Base-by-base conservation (phyloP, 805 yeast genomes). In the Zygotorulaspora danielsina region DNA sequence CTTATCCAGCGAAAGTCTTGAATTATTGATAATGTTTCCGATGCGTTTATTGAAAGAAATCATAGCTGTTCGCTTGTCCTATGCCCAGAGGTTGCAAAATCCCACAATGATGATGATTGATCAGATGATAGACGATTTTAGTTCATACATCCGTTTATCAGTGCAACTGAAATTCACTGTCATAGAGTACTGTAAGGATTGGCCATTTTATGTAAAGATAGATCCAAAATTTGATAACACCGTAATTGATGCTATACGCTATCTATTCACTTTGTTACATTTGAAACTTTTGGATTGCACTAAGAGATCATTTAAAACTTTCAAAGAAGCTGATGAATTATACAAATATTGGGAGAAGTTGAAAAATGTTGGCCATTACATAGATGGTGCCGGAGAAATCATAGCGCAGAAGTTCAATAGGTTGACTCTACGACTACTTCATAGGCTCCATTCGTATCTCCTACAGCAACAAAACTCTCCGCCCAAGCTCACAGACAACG, bases 91-190 rank as follows among this genome's bases (percentile, higher is more conserved):
- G 54, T 64, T 90, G 34, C 77, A 74, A 37, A 84, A 82, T 52
- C 96, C 96, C 1, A 88, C 97, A 0, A 77, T 89, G 79, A 84
- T 87, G 88, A 85, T 87, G 81, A 85, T 93, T 50, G 98, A 93
- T 61, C 96, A 90, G 63, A 82, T 87, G 74, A 75, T 90, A 45
- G 88, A 78, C 32, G 95, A 87, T 58, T 83, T 90, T 57, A 80
- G 80, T 49, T 73, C 80, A 2, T 87, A 86, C 57, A 75, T 90
- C 41, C 73, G 76, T 34, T 67, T 88, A 22, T 89, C 95, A 0
- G 70, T 86, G 12, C 83, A 78, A 48, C 76, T 88, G 36, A 81
- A 87, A 56, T 76, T 75, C 41, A 78, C 86, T 0, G 73, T 82
- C 33, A 63, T 71, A 19, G 80, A 75, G 34, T 81, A 78, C 50